Evolutionary conservation across 1,284 basidiomycete species (phyloP), one percentile per base, ranked within the genome.

Genomic region (Pseudozyma pruni): DNA sequence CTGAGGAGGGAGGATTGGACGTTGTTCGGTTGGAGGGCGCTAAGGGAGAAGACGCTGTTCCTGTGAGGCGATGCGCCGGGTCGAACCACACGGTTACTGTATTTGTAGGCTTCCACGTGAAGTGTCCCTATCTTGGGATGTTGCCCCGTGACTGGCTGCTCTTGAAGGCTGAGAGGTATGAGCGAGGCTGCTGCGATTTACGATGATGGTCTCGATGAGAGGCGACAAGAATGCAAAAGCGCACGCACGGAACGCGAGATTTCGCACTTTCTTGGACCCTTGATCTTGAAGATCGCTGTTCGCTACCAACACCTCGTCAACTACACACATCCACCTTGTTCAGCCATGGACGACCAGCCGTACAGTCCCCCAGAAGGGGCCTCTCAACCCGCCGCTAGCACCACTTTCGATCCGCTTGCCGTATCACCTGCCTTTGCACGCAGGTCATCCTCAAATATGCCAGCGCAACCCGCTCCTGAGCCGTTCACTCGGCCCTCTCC

Each of bases 1-100:
- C 86, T 98, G 40, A 88, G 90, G 13, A 84, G 86, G 51, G 86
- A 89, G 40, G 95, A 98, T 83, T 98, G 93, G 93, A 91, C 85
- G 41, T 79, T 83, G 49, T 77, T 86, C 10, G 86, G 86, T 0
- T 84, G 83, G 67, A 81, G 85, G 49, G 83, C 85, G 8, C 75
- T 86, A 49, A 85, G 85, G 71, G 86, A 87, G 50, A 82, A 81
- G 72, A 75, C 74, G 64, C 49, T 70, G 14, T 70, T 70, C 31
- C 38, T 70, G 4, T 70, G 29, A 33, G 10, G 20, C 13, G 11
- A 16, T 40, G n/a, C 13, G 7, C 8, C 13, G 38, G 38, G 5
- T 19, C 38, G 25, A n/a, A n/a, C n/a, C n/a, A n/a, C n/a, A n/a
- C n/a, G n/a, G n/a, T n/a, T n/a, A n/a, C n/a, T n/a, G n/a, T n/a